phyloP scores from a whole-genome alignment of 139 green algal genomes.

The Tetradesmus obliquus region DNA sequence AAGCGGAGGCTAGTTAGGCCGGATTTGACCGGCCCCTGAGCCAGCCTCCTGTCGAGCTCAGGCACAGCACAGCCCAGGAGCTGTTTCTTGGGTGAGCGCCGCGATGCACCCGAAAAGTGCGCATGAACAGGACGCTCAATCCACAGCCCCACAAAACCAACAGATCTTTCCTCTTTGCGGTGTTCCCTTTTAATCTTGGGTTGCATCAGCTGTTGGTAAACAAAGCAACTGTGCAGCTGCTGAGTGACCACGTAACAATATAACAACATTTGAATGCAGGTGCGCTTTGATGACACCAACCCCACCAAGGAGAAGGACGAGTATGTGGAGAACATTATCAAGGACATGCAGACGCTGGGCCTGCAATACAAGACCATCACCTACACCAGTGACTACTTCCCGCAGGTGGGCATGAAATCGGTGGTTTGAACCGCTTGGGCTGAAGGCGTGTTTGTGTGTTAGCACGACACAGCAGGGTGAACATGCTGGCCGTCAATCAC shows the following conservation, averaged over 20 bases:
- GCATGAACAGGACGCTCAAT: slow-evolving; percentile 40
- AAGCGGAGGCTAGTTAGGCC: slow-evolving; percentile 43
- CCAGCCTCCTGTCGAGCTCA: slow-evolving; percentile 33
- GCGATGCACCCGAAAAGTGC: not conserved
- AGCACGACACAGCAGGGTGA: too few relatives aligned
- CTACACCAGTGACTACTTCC: slow-evolving; percentile 96
- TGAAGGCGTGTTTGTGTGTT: too few relatives aligned
- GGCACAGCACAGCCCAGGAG: slow-evolving; percentile 31
- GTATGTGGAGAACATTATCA: slow-evolving; percentile 97
- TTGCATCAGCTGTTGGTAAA: not conserved
- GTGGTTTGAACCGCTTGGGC: not conserved
- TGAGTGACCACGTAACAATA: too few relatives aligned
- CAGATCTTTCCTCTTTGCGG: not conserved
- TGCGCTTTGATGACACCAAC: slow-evolving; percentile 99
- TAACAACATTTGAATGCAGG: not conserved
- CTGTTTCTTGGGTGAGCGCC: slow-evolving; percentile 44
- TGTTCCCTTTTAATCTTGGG: not conserved
- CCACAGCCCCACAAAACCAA: slow-evolving; percentile 18
- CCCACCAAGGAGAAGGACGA: slow-evolving; percentile 99
- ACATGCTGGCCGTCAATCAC: too few relatives aligned
- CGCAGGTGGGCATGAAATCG: slow-evolving; percentile 52
- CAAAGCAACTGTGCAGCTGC: not conserved
- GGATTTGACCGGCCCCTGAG: slow-evolving; percentile 44
- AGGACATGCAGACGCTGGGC: slow-evolving; percentile 87
- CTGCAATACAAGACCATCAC: slow-evolving; percentile 83